Percentiles rank a stretch among this genome's conserved stretches.
Conservation (phyloP, 495 filamentous ascomycete species). For the Pyrenopolyporus hunteri region DNA sequence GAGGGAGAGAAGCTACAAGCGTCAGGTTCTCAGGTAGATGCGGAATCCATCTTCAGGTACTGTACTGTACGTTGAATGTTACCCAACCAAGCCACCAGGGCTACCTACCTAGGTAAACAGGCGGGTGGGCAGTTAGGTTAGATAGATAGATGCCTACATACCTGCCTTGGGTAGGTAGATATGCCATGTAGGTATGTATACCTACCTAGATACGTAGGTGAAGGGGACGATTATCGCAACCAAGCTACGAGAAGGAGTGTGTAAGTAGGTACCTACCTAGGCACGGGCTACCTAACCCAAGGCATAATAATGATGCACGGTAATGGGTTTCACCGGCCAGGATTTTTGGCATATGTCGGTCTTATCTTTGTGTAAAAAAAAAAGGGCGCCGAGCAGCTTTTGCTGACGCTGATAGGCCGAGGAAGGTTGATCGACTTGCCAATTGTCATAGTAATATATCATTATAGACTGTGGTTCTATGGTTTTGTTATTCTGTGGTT, state of each 20-base stretch:
- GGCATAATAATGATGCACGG: conserved; percentile 9
- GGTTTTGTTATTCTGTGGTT: no score
- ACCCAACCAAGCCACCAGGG: conserved; percentile 33
- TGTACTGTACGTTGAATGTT: conserved; percentile 30
- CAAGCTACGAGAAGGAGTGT: conserved; percentile 4
- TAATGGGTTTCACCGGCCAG: conserved; percentile 18
- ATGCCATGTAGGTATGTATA: no score
- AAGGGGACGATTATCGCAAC: conserved; percentile 12
- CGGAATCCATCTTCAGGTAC: conserved; percentile 28
- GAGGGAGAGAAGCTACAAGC: conserved; percentile 16
- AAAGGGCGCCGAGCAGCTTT: neutral
- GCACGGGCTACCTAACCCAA: no score
- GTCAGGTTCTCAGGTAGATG: conserved; percentile 25
- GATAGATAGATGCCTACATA: neutral
- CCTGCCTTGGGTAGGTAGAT: neutral
- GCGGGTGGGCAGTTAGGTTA: no score
- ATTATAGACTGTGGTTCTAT: neutral
- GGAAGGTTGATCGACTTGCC: conserved; percentile 3
- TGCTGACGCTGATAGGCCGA: neutral
- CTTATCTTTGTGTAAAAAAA: conserved; percentile 22
- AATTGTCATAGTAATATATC: conserved; percentile 18
- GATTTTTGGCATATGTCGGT: conserved; percentile 15
- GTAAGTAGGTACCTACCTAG: neutral
- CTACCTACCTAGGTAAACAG: no score
- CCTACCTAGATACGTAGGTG: neutral